A percentile compares a stretch with the other conserved stretches of the same genome.
phyloP scores from a whole-genome alignment of 805 yeast genomes.

The Sugiyamaella smithiae region DNA sequence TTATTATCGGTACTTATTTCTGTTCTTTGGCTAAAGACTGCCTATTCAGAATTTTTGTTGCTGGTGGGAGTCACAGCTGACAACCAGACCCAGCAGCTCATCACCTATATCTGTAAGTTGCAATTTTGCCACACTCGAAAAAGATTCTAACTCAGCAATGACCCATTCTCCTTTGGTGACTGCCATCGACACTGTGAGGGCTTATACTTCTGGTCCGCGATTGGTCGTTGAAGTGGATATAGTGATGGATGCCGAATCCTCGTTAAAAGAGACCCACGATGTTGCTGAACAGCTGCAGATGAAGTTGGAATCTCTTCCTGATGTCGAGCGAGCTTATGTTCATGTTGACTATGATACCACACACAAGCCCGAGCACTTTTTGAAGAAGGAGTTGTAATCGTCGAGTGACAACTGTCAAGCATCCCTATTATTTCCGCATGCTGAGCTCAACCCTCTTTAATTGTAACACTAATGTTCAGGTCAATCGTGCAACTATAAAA shows the following conservation, averaged over 20 bases:
- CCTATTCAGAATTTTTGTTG: too few relatives aligned
- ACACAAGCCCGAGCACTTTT: constrained; percentile 12
- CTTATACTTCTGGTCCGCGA: constrained; percentile 64
- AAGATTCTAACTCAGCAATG: too few relatives aligned
- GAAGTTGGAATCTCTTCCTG: constrained; percentile 61
- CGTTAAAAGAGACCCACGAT: constrained; percentile 60
- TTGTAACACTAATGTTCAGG: too few relatives aligned
- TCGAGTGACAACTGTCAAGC: too few relatives aligned
- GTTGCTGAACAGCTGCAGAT: constrained; percentile 66
- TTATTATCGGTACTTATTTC: too few relatives aligned
- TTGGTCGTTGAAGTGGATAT: constrained; percentile 64
- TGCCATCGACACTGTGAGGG: constrained; percentile 53
- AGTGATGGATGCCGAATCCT: constrained; percentile 45
- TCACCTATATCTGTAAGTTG: constrained; percentile 56
- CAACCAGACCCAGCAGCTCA: constrained; percentile 50
- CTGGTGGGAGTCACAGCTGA: too few relatives aligned
- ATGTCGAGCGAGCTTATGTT: constrained; percentile 64
- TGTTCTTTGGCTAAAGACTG: too few relatives aligned
- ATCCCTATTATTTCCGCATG: too few relatives aligned
- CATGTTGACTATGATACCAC: constrained; percentile 51
- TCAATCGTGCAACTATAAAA: too few relatives aligned
- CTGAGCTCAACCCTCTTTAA: background rate
- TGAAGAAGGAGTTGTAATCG: constrained; percentile 9
- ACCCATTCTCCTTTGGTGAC: constrained; percentile 57
- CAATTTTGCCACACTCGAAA: too few relatives aligned